Evolutionary conservation across 768 basidiomycete species (phyloP).

Genomic region (Amanita rimosa): DNA sequence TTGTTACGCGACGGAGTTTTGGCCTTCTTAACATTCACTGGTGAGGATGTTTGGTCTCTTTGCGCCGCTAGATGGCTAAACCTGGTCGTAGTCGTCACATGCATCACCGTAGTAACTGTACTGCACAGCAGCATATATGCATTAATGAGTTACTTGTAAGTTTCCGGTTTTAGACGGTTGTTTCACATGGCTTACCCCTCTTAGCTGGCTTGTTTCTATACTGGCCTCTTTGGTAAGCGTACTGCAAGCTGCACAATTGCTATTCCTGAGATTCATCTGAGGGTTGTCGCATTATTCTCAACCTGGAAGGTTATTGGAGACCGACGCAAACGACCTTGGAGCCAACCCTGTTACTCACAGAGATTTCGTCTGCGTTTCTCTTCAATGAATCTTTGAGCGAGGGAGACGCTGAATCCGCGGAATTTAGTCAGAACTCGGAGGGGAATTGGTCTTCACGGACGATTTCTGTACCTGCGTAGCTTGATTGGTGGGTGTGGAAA

Average conservation of each 20-base stretch:
- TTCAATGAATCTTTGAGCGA: not conserved
- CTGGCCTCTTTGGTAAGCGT: not conserved
- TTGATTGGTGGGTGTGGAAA: too few species aligned
- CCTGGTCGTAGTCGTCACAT: not conserved
- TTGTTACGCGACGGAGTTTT: constrained; percentile 1
- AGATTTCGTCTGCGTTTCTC: not conserved
- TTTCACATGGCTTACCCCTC: not conserved
- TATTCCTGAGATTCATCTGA: not conserved
- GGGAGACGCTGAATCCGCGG: not conserved
- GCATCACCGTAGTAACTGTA: not conserved
- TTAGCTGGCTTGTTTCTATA: constrained; percentile 3
- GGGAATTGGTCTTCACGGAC: not conserved
- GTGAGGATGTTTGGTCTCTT: not conserved
- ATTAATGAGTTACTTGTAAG: constrained; percentile 1
- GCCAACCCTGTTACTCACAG: not conserved
- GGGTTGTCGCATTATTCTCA: not conserved
- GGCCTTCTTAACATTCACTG: not conserved
- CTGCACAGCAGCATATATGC: constrained; percentile 1
- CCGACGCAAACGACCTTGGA: not conserved
- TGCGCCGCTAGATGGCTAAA: not conserved
- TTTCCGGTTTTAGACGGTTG: not conserved
- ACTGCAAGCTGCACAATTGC: not conserved
- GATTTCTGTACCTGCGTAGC: not conserved
- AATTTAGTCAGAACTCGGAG: not conserved
- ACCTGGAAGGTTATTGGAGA: not conserved